Base-by-base conservation (phyloP, 2,329 filamentous ascomycete genomes). In the Fusarium bactridioides region DNA sequence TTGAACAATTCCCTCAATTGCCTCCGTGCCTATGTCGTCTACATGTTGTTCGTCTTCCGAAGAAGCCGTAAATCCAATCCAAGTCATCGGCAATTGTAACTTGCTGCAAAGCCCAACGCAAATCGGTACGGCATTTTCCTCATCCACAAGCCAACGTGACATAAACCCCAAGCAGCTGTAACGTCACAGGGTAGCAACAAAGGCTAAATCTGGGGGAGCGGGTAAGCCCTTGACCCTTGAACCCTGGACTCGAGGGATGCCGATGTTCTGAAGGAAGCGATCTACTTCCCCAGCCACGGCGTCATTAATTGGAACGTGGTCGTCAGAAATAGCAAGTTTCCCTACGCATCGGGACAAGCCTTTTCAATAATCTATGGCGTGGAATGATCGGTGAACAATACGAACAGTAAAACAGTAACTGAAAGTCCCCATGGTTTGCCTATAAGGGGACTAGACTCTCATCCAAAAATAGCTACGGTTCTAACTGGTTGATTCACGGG, bases 351-450 rank as follows among this genome's bases (percentile, higher is more conserved):
- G 4, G 64, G 64, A 38, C 40, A 64, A n/a, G 50, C 10, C 27
- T 31, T 33, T 47, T 43, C 57, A 27, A 69, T 69, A 57, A 33
- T 35, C 27, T 40, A n/a, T 25, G 25, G 48, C 23, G 23, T 53
- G 64, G 66, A 69, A 69, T 69, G 64, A 53, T 60, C 62, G 47
- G 48, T 67, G 23, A 38, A 31, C 25, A n/a, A 64, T 63, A 68
- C 65, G 64, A 68, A 48, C 9, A 40, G 5, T 25, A 7, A 16
- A 68, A 48, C 8, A 38, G 5, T 27, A 4, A 12, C 33, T 40
- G 1, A 44, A 50, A 38, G 37, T 33, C 25, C 59, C 13, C 37
- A 19, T 62, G 16, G 18, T 31, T 25, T 45, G 35, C 18, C 43
- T 35, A 5, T 9, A 33, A 37, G n/a, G 12, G 35, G 44, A 29